Percentiles rank a stretch among this genome's conserved stretches.
phyloP scores from a whole-genome alignment of 2,329 filamentous ascomycete species.

The Fusarium tanahbumbuense region DNA sequence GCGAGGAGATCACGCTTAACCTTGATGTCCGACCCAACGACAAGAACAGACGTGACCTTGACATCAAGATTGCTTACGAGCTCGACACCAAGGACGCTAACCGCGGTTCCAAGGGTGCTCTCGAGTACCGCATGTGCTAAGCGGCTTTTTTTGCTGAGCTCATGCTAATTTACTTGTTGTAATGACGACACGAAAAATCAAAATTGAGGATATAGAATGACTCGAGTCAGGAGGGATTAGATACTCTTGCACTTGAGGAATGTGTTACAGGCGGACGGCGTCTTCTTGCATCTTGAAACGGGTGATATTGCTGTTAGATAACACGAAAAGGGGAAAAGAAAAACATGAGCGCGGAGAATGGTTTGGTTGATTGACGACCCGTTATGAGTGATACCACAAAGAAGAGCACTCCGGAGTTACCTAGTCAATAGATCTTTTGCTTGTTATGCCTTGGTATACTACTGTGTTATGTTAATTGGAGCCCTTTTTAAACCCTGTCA shows the following conservation, averaged over 20 bases:
- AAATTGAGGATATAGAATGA: conserved; percentile 9
- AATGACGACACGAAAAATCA: conserved; percentile 43
- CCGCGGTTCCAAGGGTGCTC: conserved; percentile 74
- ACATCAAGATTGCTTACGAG: conserved; percentile 87
- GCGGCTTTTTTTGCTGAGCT: conserved; percentile 1
- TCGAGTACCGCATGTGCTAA: conserved; percentile 84
- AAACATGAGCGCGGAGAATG: conserved; percentile 31
- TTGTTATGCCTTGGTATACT: conserved; percentile 42
- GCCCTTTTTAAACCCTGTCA: neutral
- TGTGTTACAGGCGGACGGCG: conserved; percentile 44
- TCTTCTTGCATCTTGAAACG: conserved; percentile 44
- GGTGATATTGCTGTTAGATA: conserved; percentile 41
- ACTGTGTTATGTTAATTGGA: neutral
- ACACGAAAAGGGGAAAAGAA: conserved; percentile 28
- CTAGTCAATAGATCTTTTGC: conserved; percentile 47
- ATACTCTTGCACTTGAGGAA: conserved; percentile 35
- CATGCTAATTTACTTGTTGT: conserved; percentile 31
- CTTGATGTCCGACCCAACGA: conserved; percentile 89
- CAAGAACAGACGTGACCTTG: conserved; percentile 94
- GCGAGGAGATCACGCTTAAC: conserved; percentile 79
- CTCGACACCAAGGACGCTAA: conserved; percentile 80
- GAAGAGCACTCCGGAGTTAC: conserved; percentile 45
- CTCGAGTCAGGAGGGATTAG: conserved; percentile 18
- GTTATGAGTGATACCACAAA: conserved; percentile 48
- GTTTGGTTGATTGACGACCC: conserved; percentile 43